Conservation (phyloP, 768 basidiomycete species). For the Auricularia heimuer region DNA sequence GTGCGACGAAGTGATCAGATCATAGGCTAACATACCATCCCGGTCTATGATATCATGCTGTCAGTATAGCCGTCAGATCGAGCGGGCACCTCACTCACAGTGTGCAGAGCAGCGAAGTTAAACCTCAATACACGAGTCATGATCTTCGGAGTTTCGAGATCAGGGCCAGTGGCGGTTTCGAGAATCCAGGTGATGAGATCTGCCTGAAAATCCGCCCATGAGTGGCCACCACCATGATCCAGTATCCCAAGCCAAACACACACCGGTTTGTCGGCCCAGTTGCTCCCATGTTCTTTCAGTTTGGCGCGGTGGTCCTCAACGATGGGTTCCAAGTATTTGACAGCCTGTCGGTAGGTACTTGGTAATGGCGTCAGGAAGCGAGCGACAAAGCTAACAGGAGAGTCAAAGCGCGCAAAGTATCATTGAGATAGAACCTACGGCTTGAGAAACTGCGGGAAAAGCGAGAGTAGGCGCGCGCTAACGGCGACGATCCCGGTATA, state of each 20-base stretch:
- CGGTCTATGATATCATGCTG: not conserved
- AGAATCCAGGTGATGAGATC: slow-evolving; percentile 15
- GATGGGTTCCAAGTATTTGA: not conserved
- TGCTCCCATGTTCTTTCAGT: slow-evolving; percentile 3
- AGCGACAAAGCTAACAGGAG: not conserved
- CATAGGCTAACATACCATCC: slow-evolving; percentile 10
- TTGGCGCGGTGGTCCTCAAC: not conserved
- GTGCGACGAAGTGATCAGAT: slow-evolving; percentile 8
- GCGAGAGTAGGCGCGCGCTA: slow-evolving; percentile 12
- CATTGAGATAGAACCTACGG: slow-evolving; percentile 15
- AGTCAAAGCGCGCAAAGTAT: not conserved
- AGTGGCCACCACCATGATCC: no score
- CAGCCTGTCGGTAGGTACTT: not conserved
- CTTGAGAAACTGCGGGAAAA: slow-evolving; percentile 25
- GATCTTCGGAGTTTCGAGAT: not conserved
- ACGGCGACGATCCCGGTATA: slow-evolving; percentile 21
- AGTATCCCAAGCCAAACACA: slow-evolving; percentile 2
- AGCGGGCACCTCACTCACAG: not conserved
- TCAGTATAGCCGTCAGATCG: no score
- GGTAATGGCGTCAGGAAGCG: not conserved
- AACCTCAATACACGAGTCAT: slow-evolving; percentile 7
- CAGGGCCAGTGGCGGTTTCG: slow-evolving; percentile 7
- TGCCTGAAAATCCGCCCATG: slow-evolving; percentile 3
- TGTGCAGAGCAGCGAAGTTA: slow-evolving; percentile 17
- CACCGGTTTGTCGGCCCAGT: slow-evolving; percentile 13